Conservation (phyloP, 2,329 filamentous ascomycete genomes). For the Cladophialophora immunda region DNA sequence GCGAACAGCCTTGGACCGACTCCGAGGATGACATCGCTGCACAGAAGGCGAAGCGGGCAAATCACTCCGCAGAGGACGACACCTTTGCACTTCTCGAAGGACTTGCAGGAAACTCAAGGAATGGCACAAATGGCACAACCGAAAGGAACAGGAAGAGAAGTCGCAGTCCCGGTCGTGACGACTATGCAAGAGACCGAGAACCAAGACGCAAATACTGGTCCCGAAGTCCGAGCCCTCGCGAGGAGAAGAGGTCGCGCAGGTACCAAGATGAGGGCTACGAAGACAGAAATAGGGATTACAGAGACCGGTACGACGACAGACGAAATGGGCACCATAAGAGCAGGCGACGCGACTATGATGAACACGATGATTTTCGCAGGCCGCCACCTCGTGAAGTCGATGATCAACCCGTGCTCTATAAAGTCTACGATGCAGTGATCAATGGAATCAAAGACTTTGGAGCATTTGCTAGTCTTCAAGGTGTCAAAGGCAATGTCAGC, state of each 20-base stretch:
- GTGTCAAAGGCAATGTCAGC: slow-evolving; percentile 87
- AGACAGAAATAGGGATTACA: slow-evolving; percentile 23
- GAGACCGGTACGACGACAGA: slow-evolving; percentile 39
- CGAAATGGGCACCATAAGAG: slow-evolving; percentile 48
- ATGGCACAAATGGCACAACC: slow-evolving; percentile 47
- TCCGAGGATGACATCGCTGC: slow-evolving; percentile 50
- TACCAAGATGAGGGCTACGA: slow-evolving; percentile 60
- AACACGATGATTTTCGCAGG: slow-evolving; percentile 69
- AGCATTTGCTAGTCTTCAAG: slow-evolving; percentile 89
- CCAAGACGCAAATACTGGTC: slow-evolving; percentile 58
- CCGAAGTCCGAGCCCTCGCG: slow-evolving; percentile 61
- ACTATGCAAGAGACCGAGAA: slow-evolving; percentile 58
- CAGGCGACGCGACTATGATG: slow-evolving; percentile 55
- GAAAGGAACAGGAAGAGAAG: slow-evolving; percentile 62
- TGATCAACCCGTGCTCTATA: slow-evolving; percentile 80
- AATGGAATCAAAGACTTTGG: slow-evolving; percentile 96
- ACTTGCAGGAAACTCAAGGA: slow-evolving; percentile 72
- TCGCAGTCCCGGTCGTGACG: slow-evolving; percentile 60
- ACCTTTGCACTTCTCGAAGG: slow-evolving; percentile 91
- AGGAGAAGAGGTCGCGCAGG: slow-evolving; percentile 45
- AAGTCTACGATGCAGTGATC: slow-evolving; percentile 88
- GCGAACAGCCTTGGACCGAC: slow-evolving; percentile 65
- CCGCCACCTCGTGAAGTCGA: slow-evolving; percentile 79
- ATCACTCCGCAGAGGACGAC: slow-evolving; percentile 73
- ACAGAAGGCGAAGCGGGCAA: slow-evolving; percentile 41